phyloP scores from a whole-genome alignment of 768 basidiomycete genomes.

The Rhizopogon vinicolor region DNA sequence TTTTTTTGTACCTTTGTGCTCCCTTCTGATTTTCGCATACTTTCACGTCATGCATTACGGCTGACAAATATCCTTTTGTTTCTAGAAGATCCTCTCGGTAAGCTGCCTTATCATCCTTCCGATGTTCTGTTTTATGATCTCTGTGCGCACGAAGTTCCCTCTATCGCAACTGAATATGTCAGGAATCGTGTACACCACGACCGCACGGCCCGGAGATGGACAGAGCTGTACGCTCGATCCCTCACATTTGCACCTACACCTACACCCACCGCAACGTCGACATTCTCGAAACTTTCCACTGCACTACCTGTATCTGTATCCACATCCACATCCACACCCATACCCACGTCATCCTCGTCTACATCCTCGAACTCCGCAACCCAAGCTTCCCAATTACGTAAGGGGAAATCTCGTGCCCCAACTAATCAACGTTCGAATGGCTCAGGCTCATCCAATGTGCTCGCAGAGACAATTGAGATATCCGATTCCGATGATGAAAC shows the following conservation, averaged over 20 bases:
- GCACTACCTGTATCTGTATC: not conserved
- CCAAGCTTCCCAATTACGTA: slow-evolving; percentile 9
- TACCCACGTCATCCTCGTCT: not conserved
- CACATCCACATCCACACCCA: not conserved
- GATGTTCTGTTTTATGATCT: not conserved
- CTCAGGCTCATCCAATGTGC: slow-evolving; percentile 7
- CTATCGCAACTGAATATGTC: slow-evolving; percentile 65
- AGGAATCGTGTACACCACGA: slow-evolving; percentile 71
- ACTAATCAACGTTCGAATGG: slow-evolving; percentile 3
- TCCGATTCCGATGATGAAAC: slow-evolving; percentile 28
- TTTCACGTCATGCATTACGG: not conserved
- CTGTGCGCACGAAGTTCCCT: slow-evolving; percentile 43
- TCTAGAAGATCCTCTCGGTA: slow-evolving; percentile 70
- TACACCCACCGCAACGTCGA: slow-evolving; percentile 8
- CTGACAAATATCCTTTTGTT: slow-evolving; percentile 1
- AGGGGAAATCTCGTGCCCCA: slow-evolving; percentile 32
- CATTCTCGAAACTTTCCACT: not conserved
- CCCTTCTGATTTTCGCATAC: not conserved
- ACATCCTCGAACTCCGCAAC: not conserved
- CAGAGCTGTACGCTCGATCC: slow-evolving; percentile 61
- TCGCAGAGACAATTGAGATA: slow-evolving; percentile 21
- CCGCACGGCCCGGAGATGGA: slow-evolving; percentile 75
- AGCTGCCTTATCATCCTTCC: slow-evolving; percentile 7
- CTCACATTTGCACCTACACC: slow-evolving; percentile 25
- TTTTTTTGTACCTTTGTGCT: not conserved